Conservation (phyloP, 2,329 filamentous ascomycete genomes). For the Ceratocystis lukuohia region DNA sequence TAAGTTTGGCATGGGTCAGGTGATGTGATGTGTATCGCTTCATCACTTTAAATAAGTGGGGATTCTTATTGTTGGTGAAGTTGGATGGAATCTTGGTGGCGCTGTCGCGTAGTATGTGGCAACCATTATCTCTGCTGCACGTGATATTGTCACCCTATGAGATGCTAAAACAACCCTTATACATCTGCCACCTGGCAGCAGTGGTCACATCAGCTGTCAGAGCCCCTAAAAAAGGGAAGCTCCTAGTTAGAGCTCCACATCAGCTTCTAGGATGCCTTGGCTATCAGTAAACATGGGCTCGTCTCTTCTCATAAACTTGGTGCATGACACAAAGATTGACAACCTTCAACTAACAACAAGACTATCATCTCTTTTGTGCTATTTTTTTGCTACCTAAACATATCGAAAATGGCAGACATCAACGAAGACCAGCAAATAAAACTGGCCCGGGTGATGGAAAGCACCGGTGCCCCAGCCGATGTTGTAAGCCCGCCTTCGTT, state of each 20-base stretch:
- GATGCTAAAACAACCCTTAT: not conserved
- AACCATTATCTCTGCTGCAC: too few relatives aligned
- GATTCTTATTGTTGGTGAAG: not conserved
- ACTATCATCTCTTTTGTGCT: not conserved
- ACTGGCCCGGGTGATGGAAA: conserved; percentile 13
- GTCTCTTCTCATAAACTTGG: not conserved
- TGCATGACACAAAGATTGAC: not conserved
- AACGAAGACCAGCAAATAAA: conserved; percentile 11
- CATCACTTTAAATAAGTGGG: not conserved
- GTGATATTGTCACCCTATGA: too few relatives aligned
- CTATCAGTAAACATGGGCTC: not conserved
- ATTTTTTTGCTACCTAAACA: not conserved
- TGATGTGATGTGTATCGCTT: not conserved
- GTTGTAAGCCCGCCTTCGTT: not conserved
- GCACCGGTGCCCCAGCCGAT: not conserved
- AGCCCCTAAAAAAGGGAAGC: not conserved
- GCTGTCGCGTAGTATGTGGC: not conserved
- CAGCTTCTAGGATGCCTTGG: conserved; percentile 13
- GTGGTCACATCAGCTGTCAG: not conserved
- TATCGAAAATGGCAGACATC: not conserved
- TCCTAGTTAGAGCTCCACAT: conserved; percentile 11
- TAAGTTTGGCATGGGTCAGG: not conserved
- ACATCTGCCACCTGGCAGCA: not conserved
- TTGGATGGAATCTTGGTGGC: not conserved
- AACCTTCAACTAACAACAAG: not conserved